These are phyloP conservation scores for Aureococcus anophagefferens DNA, from an alignment of 108 stramenopile species.

Conservation along the genomic window DNA sequence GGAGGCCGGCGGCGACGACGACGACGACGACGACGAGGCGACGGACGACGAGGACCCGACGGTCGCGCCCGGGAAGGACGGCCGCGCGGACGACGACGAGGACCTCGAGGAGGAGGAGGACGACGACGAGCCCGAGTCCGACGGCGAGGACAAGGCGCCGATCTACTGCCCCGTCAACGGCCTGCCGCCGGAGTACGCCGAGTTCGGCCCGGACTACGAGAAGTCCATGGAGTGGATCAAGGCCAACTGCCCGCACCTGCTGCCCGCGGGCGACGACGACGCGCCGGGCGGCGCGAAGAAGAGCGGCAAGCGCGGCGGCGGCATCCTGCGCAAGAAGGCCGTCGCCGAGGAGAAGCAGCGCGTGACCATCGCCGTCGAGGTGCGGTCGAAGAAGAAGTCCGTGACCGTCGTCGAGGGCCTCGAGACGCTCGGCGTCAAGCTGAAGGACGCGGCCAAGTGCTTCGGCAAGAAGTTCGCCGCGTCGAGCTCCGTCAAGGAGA, in stretches of 20 bases:
- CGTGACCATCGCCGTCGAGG: constrained; percentile 66
- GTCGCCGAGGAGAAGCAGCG: constrained; percentile 48
- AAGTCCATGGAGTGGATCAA: constrained; percentile 33
- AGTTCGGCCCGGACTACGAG: constrained; percentile 82
- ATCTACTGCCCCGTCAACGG: constrained; percentile 82
- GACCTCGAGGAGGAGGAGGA: constrained; percentile 50
- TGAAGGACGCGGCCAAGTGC: constrained; percentile 84
- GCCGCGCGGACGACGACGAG: constrained; percentile 9
- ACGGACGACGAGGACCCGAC: no score
- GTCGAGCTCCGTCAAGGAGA: constrained; percentile 75
- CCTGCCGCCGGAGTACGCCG: constrained; percentile 92
- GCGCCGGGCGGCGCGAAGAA: constrained; percentile 23
- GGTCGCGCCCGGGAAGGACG: background rate
- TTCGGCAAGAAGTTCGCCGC: constrained; percentile 87
- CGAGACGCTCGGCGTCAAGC: constrained; percentile 75
- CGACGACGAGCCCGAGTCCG: constrained; percentile 13
- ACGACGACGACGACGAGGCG: no score
- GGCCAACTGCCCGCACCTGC: constrained; percentile 28
- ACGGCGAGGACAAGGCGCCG: background rate
- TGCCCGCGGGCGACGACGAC: constrained; percentile 8
- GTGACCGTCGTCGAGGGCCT: constrained; percentile 79
- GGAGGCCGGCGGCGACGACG: no score
- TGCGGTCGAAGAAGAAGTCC: constrained; percentile 68
- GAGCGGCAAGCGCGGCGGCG: constrained; percentile 66
- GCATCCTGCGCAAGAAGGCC: constrained; percentile 49